phyloP scores from a whole-genome alignment of 495 filamentous ascomycete species.

The Neurospora terricola region DNA sequence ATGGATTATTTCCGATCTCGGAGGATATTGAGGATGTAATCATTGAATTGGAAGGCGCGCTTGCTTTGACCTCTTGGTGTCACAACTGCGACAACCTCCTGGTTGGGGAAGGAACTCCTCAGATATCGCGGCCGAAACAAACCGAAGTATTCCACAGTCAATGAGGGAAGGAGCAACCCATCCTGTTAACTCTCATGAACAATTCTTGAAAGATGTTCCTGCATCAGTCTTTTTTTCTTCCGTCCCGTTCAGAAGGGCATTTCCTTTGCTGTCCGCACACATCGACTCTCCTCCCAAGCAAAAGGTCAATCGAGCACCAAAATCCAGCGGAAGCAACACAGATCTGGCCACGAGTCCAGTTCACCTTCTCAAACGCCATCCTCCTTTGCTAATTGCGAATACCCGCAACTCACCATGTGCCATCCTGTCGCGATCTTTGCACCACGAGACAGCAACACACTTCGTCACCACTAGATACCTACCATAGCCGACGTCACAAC shows the following conservation, averaged over 20 bases:
- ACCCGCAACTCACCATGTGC: background rate
- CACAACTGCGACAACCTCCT: too few species aligned
- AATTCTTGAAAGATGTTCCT: too few species aligned
- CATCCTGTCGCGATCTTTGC: background rate
- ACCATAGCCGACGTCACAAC: background rate
- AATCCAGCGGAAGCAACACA: background rate
- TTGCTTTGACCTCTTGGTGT: too few species aligned
- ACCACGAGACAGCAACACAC: background rate
- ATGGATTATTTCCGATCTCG: too few species aligned
- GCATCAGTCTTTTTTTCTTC: too few species aligned
- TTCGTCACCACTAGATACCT: background rate
- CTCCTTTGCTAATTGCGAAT: background rate
- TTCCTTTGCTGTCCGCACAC: background rate
- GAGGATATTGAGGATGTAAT: too few species aligned
- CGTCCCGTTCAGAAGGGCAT: background rate
- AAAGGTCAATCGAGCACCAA: background rate
- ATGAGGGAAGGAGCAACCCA: too few species aligned
- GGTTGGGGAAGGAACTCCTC: too few species aligned
- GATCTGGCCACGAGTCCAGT: background rate
- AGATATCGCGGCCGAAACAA: background rate
- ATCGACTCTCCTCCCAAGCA: background rate
- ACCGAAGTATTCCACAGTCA: too few species aligned
- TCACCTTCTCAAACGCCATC: background rate
- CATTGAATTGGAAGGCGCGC: too few species aligned
- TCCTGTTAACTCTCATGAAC: too few species aligned